Evolutionary conservation across 2,329 filamentous ascomycete species (phyloP).

Genomic region (Fusarium sp.): DNA sequence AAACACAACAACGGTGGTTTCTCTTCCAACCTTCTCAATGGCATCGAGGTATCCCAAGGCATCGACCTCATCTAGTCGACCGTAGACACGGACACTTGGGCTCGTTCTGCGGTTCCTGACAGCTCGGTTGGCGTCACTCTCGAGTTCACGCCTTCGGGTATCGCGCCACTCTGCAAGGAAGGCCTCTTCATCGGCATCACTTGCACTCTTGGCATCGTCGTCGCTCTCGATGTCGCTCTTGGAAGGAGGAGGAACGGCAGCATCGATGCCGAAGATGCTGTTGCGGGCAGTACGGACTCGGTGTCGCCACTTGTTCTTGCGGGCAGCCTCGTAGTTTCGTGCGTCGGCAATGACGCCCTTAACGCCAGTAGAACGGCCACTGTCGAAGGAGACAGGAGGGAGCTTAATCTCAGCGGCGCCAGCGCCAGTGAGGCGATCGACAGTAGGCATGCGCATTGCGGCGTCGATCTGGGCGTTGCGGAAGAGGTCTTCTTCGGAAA

Average conservation of each 20-base stretch:
- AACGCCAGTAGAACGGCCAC: slow-evolving; percentile 79
- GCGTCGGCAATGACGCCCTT: slow-evolving; percentile 91
- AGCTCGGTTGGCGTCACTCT: slow-evolving; percentile 66
- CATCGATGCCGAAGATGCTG: slow-evolving; percentile 64
- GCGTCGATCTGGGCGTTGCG: slow-evolving; percentile 68
- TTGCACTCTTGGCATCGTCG: slow-evolving; percentile 57
- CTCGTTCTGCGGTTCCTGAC: slow-evolving; percentile 75
- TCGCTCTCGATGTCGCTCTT: slow-evolving; percentile 61
- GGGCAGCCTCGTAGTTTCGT: slow-evolving; percentile 77
- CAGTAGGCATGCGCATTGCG: slow-evolving; percentile 72
- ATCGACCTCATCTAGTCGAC: slow-evolving; percentile 84
- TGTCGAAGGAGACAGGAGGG: slow-evolving; percentile 71
- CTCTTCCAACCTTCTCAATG: slow-evolving; percentile 85
- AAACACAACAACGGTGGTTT: slow-evolving; percentile 90
- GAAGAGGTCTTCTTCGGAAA: slow-evolving; percentile 66
- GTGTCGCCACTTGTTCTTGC: slow-evolving; percentile 65
- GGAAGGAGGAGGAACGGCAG: slow-evolving; percentile 21
- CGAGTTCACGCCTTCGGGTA: slow-evolving; percentile 79
- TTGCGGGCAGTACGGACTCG: slow-evolving; percentile 63
- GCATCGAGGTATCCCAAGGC: slow-evolving; percentile 94
- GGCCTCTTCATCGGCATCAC: slow-evolving; percentile 76
- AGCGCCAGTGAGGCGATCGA: slow-evolving; percentile 53
- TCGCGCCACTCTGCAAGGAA: slow-evolving; percentile 91
- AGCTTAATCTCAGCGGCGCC: slow-evolving; percentile 65
- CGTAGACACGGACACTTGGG: slow-evolving; percentile 81